Base-by-base conservation (phyloP, 441 rosid species). In the Populus hybrid region DNA sequence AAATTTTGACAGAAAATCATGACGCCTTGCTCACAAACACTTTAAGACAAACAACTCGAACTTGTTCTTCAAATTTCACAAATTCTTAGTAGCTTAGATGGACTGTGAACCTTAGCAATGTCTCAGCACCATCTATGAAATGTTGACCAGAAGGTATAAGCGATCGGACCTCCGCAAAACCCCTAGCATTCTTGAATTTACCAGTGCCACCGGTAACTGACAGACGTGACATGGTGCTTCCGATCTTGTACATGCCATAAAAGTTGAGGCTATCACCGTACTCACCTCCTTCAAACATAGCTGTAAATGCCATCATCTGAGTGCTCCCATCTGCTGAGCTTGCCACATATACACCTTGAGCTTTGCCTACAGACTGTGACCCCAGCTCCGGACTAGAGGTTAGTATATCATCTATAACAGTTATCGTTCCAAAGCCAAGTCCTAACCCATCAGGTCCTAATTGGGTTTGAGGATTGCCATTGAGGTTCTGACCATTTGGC, bases 161-260 rank as follows among this genome's bases (percentile, higher is more conserved):
- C 26, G 92, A 84, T 81, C 88, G 89, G 72, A 91, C 76, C 38
- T 87, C 81, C 5, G 94, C 91, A 38, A 79, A 87, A 0, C 93
- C 97, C 73, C 83, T 86, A 0, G 94, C 92, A 78, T 91, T 90
- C 72, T 86, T 90, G 76, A 82, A 87, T 69, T 88, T 88, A 23
- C 97, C 97, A 0, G 97, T 92, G 35, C 97, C 97, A 28, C 97
- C 95, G 90, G 90, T 91, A 68, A 92, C 78, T 1, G 92, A 86
- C 67, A 92, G 77, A 79, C 87, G 93, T 4, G 97, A 91, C 77
- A 89, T 88, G 0, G 97, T 88, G 67, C 76, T 89, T 9, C 83
- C 92, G 0, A 88, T 89, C 70, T 84, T 83, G 30, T 86, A 89
- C 10, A 88, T 88, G 21, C 97, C 94, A 5, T 88, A 89, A 82